Evolutionary conservation across 768 basidiomycete species (phyloP).

Genomic region (Melanogaster broomeanus): DNA sequence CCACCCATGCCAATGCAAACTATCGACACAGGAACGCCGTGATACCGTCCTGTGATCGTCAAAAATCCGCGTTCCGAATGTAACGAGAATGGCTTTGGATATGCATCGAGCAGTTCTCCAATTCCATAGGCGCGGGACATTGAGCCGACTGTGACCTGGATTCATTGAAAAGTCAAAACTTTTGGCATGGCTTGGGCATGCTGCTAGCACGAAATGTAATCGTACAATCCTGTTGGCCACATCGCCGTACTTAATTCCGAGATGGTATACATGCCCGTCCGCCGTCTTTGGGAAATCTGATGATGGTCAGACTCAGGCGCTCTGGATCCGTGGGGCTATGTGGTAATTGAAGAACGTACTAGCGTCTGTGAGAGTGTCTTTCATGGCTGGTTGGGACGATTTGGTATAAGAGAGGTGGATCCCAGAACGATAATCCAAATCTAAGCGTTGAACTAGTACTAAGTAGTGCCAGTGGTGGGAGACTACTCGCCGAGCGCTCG

Average conservation of each 20-base stretch:
- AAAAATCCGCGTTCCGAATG: slow-evolving; percentile 76
- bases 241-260: slow-evolving; percentile 73
- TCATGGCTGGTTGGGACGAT: slow-evolving; percentile 42
- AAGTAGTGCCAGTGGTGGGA: too few relatives aligned
- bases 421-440: not conserved
- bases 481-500: too few relatives aligned
- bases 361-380: slow-evolving; percentile 62
- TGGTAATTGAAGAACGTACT: slow-evolving; percentile 46
- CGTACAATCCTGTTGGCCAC: slow-evolving; percentile 79
- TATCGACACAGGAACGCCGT: slow-evolving; percentile 64
- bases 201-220: not conserved
- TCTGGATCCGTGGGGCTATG: not conserved
- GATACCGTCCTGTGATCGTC: slow-evolving; percentile 69
- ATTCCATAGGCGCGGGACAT: slow-evolving; percentile 64
- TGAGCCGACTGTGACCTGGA: slow-evolving; percentile 73
- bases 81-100: slow-evolving; percentile 59
- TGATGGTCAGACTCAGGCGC: slow-evolving; percentile 1
- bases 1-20: slow-evolving; percentile 84
- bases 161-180: slow-evolving; percentile 3
- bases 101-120: slow-evolving; percentile 60
- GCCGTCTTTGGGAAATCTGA: slow-evolving; percentile 76
- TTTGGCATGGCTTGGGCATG: not conserved
- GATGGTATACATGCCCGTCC: slow-evolving; percentile 77
- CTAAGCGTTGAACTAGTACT: too few relatives aligned
- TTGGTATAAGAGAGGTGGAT: not conserved